Evolutionary conservation across 345 rosid species (phyloP), one percentile per base, ranked within the genome.

Genomic region (Gossypium stocksii): DNA sequence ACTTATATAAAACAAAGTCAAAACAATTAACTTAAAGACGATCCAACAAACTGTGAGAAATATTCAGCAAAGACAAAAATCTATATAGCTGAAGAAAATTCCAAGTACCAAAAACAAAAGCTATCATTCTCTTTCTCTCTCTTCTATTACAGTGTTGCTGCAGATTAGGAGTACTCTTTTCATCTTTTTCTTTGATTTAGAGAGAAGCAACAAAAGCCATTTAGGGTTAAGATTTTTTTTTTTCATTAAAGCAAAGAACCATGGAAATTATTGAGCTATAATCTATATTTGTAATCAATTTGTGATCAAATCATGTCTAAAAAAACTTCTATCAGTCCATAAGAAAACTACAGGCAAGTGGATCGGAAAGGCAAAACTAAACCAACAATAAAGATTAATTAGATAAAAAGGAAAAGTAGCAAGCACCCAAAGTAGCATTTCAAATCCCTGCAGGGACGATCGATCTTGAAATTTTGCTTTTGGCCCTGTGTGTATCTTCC

Each of bases 401-500:
- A 63, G 23, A 63, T n/a, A 7, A 19, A 57, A 1, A 34, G 41
- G 41, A 10, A 63, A 38, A n/a, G 8, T 7, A 9, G 1, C 22
- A 41, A 38, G 41, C 8, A 38, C 14, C 49, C 68, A 41, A n/a
- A 41, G 68, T 38, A 38, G 68, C 68, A 64, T 38, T 64, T 45
- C 29, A 45, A 66, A 6, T 66, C 25, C 11, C 66, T 2, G 41
- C 41, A 34, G 43, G 15, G 2, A 6, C 25, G 68, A 20, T 66
- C n/a, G 46, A 45, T 56, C 14, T 38, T 19, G 43, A 46, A 4
- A 9, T 5, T 27, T 54, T 41, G 38, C 20, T 14, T 10, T 78
- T 87, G 96, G 82, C 80, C 84, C 87, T 83, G 71, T 79, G 43
- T 19, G 88, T 93, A 86, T 90, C 94, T 87, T 89, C 95, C 94